A percentile compares a stretch with the other conserved stretches of the same genome.
phyloP scores from a whole-genome alignment of 768 basidiomycete genomes.

The Cystobasidium ongulense region DNA sequence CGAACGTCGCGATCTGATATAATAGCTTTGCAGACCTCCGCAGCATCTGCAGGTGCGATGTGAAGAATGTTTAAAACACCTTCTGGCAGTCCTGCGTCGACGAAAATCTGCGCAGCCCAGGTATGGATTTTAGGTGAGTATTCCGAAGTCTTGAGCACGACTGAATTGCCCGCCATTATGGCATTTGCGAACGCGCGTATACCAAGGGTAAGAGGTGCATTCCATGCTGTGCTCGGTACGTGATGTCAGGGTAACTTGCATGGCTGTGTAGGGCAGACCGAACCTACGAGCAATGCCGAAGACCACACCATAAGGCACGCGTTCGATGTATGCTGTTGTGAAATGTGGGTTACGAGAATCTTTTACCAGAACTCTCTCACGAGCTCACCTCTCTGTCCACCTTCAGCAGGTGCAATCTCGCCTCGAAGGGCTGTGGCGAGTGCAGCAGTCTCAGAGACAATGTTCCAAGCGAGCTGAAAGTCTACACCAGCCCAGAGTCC shows the following conservation, averaged over 20 bases:
- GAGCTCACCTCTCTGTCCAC: background rate
- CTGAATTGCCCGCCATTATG: conserved; percentile 48
- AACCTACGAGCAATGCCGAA: conserved; percentile 23
- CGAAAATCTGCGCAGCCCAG: conserved; percentile 45
- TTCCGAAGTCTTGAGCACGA: conserved; percentile 45
- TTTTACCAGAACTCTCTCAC: too few species aligned
- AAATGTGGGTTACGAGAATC: too few species aligned
- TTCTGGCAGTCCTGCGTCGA: conserved; percentile 47
- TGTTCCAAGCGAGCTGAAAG: conserved; percentile 17
- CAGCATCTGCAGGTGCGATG: conserved; percentile 40
- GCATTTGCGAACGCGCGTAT: conserved; percentile 44
- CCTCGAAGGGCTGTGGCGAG: conserved; percentile 12
- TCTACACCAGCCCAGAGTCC: conserved; percentile 15
- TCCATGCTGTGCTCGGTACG: conserved; percentile 15
- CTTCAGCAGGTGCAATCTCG: conserved; percentile 1
- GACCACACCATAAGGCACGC: conserved; percentile 22
- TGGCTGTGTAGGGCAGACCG: background rate
- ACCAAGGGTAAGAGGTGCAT: conserved; percentile 39
- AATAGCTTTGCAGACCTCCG: conserved; percentile 39
- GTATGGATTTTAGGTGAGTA: conserved; percentile 44
- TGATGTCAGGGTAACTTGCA: background rate
- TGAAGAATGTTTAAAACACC: conserved; percentile 47
- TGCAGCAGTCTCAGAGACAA: conserved; percentile 18
- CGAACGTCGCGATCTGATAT: conserved; percentile 40
- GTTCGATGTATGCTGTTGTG: conserved; percentile 1